Percentiles rank a stretch among this genome's conserved stretches.
Evolutionary conservation across 345 rosid genomes (phyloP).

Genomic region (Erodium maritimum): DNA sequence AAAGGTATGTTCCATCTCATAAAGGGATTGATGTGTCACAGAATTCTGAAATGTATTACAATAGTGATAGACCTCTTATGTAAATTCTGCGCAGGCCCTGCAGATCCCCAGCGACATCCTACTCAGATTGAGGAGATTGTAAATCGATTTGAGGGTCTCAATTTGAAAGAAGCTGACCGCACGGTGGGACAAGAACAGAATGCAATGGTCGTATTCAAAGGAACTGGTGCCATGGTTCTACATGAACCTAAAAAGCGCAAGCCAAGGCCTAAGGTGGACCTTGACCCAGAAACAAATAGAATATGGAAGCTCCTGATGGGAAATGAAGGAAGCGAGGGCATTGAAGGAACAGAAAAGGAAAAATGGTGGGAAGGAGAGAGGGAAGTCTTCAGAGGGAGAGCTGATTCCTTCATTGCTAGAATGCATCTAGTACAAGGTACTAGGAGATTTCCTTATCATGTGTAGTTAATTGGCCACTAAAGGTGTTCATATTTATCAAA

Average conservation of each 20-base stretch:
- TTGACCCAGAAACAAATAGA: conserved; percentile 77
- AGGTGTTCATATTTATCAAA: conserved; percentile 2
- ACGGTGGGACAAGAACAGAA: conserved; percentile 26
- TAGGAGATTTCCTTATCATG: background rate
- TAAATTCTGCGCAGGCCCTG: conserved; percentile 24
- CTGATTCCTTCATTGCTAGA: conserved; percentile 75
- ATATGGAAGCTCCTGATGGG: conserved; percentile 86
- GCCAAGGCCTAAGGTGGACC: conserved; percentile 77
- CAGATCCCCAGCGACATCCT: conserved; percentile 15
- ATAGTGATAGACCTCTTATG: conserved; percentile 5
- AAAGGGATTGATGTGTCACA: background rate
- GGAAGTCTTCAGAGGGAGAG: conserved; percentile 60
- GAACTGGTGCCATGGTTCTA: conserved; percentile 49
- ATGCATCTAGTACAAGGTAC: conserved; percentile 98
- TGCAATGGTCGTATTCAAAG: conserved; percentile 53
- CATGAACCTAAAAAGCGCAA: conserved; percentile 46
- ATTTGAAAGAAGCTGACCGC: conserved; percentile 25
- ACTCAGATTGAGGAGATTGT: conserved; percentile 34
- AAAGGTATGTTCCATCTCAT: background rate
- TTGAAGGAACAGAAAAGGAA: conserved; percentile 32
- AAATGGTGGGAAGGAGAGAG: conserved; percentile 88
- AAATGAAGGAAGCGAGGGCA: conserved; percentile 41
- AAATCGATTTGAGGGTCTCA: conserved; percentile 31
- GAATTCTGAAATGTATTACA: background rate
- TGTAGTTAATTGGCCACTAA: background rate